phyloP scores from a whole-genome alignment of 2,329 filamentous ascomycete genomes.

The Ophiocordyceps sinensis region DNA sequence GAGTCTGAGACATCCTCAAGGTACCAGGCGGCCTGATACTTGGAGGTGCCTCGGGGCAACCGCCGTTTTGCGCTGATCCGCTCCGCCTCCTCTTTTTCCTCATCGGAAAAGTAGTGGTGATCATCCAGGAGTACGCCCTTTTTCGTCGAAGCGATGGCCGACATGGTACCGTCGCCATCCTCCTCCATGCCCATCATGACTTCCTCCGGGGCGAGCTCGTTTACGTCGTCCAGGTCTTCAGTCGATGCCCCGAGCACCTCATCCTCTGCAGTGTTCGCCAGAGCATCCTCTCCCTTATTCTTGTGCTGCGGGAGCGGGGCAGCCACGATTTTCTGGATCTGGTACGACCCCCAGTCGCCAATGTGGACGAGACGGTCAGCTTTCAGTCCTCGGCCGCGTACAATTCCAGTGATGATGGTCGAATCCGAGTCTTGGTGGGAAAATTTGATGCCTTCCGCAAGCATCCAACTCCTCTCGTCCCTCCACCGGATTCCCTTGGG shows the following conservation, averaged over 20 bases:
- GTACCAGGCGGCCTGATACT: constrained; percentile 92
- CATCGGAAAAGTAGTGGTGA: constrained; percentile 95
- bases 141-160: constrained; percentile 30
- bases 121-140: constrained; percentile 92
- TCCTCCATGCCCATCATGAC: constrained; percentile 52
- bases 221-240: constrained; percentile 70
- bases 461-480: constrained; percentile 90
- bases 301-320: constrained; percentile 51
- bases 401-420: constrained; percentile 67
- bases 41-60: constrained; percentile 80
- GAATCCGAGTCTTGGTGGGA: constrained; percentile 42
- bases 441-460: constrained; percentile 72
- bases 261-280: constrained; percentile 43
- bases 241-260: constrained; percentile 56
- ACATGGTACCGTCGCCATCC: constrained; percentile 32
- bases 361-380: constrained; percentile 82
- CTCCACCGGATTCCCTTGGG: constrained; percentile 94
- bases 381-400: constrained; percentile 76
- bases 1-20: constrained; percentile 68
- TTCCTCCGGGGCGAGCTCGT: constrained; percentile 76
- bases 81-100: constrained; percentile 43
- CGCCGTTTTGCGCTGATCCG: constrained; percentile 45
- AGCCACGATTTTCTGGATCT: constrained; percentile 76
- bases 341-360: constrained; percentile 87
- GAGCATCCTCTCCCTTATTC: constrained; percentile 50